Base-by-base conservation (phyloP, 163 green algal genomes). In the Scenedesmus sp. region DNA sequence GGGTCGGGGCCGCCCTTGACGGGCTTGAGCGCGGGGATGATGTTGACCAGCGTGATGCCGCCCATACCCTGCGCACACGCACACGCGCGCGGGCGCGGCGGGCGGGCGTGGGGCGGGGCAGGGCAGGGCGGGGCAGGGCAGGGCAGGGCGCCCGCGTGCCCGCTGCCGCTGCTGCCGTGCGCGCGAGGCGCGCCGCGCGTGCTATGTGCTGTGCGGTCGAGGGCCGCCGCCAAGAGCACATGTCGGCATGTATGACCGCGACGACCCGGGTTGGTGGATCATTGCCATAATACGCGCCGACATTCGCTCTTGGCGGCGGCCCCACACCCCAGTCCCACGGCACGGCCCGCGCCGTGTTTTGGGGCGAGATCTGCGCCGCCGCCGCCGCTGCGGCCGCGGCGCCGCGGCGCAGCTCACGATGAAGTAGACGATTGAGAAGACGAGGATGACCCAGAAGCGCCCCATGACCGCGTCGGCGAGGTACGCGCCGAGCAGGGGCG, bases 361-460 rank as follows among this genome's bases (percentile, higher is more conserved):
- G n/a, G n/a, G n/a, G n/a, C n/a, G n/a, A n/a, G n/a, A n/a, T n/a
- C n/a, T 58, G 50, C 34, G 54, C n/a, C 39, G 26, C 28, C 39
- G 56, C 56, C 39, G 26, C 33, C 31, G 60, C 60, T 67, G 60
- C 60, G 29, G 36, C 10, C 36, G 62, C 62, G 36, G 62, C 62
- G 47, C 47, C 17, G 47, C 17, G 15, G 17, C 22, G 14, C 22
- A 36, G 42, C 70, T 78, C 44, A 78, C 70, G 10, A 70, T 39
- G 44, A 78, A 78, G 70, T 78, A 94, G 36, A 93, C 50, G 60
- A 70, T 20, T 17, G 78, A 88, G 70, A 94, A 89, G 53, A 74
- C 60, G 9, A 94, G 65, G 60, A 95, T 95, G 53, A 86, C 86
- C 77, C 83, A 85, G 78, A 91, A 95, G 29, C 92, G 75, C n/a